A percentile compares a stretch with the other conserved stretches of the same genome.
These are phyloP conservation scores for Austroboletus rostrupii DNA, from an alignment of 1,284 basidiomycete species.

Conservation along the genomic window DNA sequence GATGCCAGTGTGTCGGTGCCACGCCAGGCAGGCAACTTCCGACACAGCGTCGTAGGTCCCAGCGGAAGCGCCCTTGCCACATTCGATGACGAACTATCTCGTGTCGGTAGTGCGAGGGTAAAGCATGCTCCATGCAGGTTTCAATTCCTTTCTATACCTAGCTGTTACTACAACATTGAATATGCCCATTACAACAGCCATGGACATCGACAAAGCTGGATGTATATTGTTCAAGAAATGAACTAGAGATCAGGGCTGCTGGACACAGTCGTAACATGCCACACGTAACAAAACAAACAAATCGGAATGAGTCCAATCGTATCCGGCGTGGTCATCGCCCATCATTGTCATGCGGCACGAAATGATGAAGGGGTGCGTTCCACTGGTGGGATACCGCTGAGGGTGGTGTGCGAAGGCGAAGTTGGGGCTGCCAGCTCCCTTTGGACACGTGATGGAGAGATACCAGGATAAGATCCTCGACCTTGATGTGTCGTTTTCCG, in stretches of 20 bases:
- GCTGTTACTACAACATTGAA: no score
- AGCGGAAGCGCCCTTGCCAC: no score
- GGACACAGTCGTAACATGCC: no score
- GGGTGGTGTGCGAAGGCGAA: slow-evolving; percentile 43
- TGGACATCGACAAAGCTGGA: not conserved
- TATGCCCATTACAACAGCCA: not conserved
- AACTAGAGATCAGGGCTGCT: not conserved
- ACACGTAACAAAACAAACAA: not conserved
- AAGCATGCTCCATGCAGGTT: no score
- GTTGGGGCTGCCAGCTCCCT: slow-evolving; percentile 74
- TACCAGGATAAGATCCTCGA: slow-evolving; percentile 65
- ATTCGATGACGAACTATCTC: no score
- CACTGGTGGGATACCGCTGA: not conserved
- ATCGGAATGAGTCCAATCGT: not conserved
- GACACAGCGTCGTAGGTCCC: no score
- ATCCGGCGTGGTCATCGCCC: not conserved
- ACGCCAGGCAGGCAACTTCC: no score
- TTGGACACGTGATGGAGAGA: slow-evolving; percentile 76
- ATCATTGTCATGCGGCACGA: slow-evolving; percentile 2
- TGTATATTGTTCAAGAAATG: not conserved
- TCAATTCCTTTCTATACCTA: no score
- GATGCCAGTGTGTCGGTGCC: no score
- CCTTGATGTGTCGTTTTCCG: slow-evolving; percentile 49
- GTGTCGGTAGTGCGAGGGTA: no score
- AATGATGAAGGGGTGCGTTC: slow-evolving; percentile 1